Evolutionary conservation across 306 rosid genomes (phyloP), one percentile per base, ranked within the genome.

Genomic region (Arachis stenosperma): DNA sequence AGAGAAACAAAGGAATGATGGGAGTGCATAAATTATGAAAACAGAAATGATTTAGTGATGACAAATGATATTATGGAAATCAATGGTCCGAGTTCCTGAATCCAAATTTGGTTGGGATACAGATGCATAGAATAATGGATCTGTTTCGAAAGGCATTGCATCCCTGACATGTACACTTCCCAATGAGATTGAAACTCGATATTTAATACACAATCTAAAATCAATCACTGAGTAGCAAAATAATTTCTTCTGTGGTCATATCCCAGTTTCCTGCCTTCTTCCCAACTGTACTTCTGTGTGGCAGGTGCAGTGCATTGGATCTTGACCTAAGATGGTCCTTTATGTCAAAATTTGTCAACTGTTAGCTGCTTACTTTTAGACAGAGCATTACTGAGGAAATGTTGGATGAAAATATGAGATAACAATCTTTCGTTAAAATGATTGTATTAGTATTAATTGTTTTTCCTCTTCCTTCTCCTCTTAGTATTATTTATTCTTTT

Each of bases 171-270:
- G 61, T 55, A 78, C 29, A 46, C 65, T 29, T 46, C 61, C 43
- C 15, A 27, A 5, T 0, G 44, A 41, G 78, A 42, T 69, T 9
- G 42, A 61, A 47, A 7, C 37, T 15, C 65, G 61, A 54, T 7
- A 56, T 54, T 59, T 64, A 71, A 62, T 69, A 8, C 36, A 55
- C 63, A 56, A 40, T 70, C 51, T 64, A 33, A 14, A 40, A 54
- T 62, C 56, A 77, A 70, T 39, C 59, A 52, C 27, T 37, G 33
- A 55, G 48, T 70, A 51, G 55, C 6, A 6, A 61, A 54, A 69
- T 53, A 17, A 54, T 53, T 10, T n/a, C 3, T 44, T 67, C 43
- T 36, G 6, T 12, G 40, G 12, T 22, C 57, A 53, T 67, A 17
- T 61, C 39, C 50, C 60, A 74, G 39, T 14, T 44, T 69, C 55